phyloP scores from a whole-genome alignment of 768 basidiomycete genomes.

The Boletales sp. region DNA sequence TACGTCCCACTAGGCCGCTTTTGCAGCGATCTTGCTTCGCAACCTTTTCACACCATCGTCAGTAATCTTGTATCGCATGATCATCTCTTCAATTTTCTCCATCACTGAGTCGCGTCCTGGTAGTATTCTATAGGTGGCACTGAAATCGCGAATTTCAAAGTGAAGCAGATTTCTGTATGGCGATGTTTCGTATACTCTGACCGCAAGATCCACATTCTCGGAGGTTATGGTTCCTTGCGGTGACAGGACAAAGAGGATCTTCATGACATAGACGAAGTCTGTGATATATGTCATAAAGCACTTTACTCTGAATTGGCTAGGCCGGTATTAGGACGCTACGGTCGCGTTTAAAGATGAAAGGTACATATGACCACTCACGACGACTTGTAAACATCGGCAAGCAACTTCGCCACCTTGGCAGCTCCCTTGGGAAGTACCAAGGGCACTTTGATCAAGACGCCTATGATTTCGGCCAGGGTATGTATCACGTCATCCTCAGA shows the following conservation, averaged over 20 bases:
- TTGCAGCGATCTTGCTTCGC: too few relatives aligned
- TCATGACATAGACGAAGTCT: neutral
- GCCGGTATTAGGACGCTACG: neutral
- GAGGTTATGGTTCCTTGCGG: neutral
- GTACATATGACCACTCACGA: neutral
- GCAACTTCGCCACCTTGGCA: neutral
- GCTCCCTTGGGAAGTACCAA: neutral
- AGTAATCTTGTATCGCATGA: neutral
- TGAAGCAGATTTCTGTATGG: neutral
- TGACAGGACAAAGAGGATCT: conserved; percentile 1
- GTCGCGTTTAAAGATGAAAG: too few relatives aligned
- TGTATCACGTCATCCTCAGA: neutral
- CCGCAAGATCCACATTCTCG: neutral
- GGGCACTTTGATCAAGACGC: neutral
- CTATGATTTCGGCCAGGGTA: neutral
- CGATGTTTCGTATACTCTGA: neutral
- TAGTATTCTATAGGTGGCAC: neutral
- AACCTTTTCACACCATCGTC: neutral
- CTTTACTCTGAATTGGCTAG: neutral
- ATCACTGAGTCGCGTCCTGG: neutral
- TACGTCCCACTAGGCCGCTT: too few relatives aligned
- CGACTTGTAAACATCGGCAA: neutral
- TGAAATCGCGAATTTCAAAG: neutral
- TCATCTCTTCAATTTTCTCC: neutral
- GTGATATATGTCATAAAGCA: neutral